Evolutionary conservation across 257 asterid species (phyloP), one percentile per base, ranked within the genome.

Genomic region (Cynanchum wilfordii): DNA sequence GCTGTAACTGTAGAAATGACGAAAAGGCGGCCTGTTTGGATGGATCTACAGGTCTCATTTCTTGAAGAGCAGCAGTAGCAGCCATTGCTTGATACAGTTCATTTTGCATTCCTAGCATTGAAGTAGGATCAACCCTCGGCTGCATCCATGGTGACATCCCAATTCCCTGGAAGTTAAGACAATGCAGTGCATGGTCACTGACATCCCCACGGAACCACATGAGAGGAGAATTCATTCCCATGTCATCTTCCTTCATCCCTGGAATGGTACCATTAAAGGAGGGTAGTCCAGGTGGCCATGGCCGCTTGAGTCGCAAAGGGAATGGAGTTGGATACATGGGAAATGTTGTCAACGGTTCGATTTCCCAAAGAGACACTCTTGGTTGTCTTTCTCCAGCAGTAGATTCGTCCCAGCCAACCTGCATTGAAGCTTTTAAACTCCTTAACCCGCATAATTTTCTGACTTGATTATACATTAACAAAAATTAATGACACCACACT

Each of bases 401-500:
- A 25, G 97, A 90, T 72, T 90, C 97, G 45, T 90, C 97, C 97
- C 97, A 90, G 10, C 97, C 95, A 66, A 90, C 97, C 95, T 90
- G 78, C 75, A 84, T 29, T 38, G 20, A 13, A 12, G 7, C 29
- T 0, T 17, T 17, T 8, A 7, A 69, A n/a, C 25, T 50, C 9
- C 5, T 1, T 29, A 47, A 25, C 29, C n/a, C 13, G 9, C 38
- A 2, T 5, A 29, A 64, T 4, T 2, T 64, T 17, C 2, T 36
- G 27, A 36, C 49, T 64, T 36, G 16, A 36, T 64, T 64, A 19
- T 19, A 36, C 0, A 19, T 5, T n/a, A n/a, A n/a, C n/a, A n/a
- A 47, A 22, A 6, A 50, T 5, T 51, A 49, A 11, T 50, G 22
- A 69, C 49, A 17, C 22, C 58, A 17, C 3, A 47, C 1, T 0